A percentile compares a stretch with the other conserved stretches of the same genome.
Conservation (phyloP, 148 eudicot genomes). For the Camellia japonica region DNA sequence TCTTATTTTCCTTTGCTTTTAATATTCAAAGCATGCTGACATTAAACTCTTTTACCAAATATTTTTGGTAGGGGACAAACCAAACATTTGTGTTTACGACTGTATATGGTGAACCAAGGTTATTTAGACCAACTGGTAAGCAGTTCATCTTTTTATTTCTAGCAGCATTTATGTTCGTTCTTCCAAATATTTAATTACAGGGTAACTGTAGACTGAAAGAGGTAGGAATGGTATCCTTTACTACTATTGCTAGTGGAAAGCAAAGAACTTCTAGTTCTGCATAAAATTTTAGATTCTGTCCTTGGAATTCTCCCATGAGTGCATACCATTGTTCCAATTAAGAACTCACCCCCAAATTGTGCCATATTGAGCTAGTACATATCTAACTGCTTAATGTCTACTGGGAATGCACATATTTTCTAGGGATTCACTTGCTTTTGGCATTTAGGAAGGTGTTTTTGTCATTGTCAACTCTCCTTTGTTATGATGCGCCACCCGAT, state of each 20-base stretch:
- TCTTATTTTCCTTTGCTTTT: not conserved
- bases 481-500: not conserved
- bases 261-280: not conserved
- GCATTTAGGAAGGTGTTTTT: not conserved
- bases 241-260: not conserved
- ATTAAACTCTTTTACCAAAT: conserved; percentile 9
- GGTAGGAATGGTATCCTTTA: conserved; percentile 2
- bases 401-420: not conserved
- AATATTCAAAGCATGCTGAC: not conserved
- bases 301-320: not conserved
- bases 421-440: not conserved
- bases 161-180: not conserved
- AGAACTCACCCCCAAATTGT: not conserved
- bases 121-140: conserved; percentile 92
- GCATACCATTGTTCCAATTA: not conserved
- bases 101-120: conserved; percentile 79
- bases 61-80: conserved; percentile 73
- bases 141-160: conserved; percentile 2
- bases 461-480: not conserved
- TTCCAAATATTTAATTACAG: not conserved
- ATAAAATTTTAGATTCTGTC: not conserved
- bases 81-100: conserved; percentile 90
- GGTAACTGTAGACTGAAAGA: not conserved
- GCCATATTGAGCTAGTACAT: not conserved
- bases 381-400: not conserved